Percentiles rank a stretch among this genome's conserved stretches.
These are phyloP conservation scores for Pestalotiopsis sp. DNA, from an alignment of 2,329 filamentous ascomycete species.

Conservation along the genomic window DNA sequence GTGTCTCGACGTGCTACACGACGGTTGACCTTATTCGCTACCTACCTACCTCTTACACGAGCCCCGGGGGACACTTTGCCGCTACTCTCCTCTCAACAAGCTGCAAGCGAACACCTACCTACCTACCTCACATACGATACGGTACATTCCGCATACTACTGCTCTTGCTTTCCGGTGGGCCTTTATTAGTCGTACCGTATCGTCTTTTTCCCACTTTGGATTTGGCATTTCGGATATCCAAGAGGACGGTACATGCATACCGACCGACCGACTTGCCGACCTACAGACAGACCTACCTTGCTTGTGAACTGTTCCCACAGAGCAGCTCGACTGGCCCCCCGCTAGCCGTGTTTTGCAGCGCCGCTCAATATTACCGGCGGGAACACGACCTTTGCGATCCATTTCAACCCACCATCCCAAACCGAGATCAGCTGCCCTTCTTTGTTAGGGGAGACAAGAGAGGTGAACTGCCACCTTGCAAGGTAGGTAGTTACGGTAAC, in stretches of 20 bases:
- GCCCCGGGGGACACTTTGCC: neutral
- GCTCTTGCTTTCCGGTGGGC: constrained; percentile 10
- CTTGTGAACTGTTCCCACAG: neutral
- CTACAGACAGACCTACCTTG: neutral
- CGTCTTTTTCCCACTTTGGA: neutral
- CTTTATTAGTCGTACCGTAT: neutral
- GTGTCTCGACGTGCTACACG: neutral
- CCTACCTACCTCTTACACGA: constrained; percentile 14
- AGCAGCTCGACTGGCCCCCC: neutral
- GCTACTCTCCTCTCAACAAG: neutral
- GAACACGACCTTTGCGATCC: neutral
- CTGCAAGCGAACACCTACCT: constrained; percentile 8
- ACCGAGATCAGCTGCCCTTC: constrained; percentile 4
- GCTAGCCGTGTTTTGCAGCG: constrained; percentile 1
- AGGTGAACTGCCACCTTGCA: neutral
- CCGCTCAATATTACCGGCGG: neutral
- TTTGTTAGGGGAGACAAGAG: neutral
- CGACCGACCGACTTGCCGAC: neutral
- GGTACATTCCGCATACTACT: constrained; percentile 1
- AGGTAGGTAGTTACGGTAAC: neutral
- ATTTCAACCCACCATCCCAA: neutral
- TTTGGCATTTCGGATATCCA: neutral
- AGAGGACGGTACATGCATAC: neutral
- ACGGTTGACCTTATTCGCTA: constrained; percentile 8
- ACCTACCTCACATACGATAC: neutral